Evolutionary conservation across 2,329 filamentous ascomycete genomes (phyloP), one percentile per base, ranked within the genome.

Genomic region (Stachybotrys echinatus): DNA sequence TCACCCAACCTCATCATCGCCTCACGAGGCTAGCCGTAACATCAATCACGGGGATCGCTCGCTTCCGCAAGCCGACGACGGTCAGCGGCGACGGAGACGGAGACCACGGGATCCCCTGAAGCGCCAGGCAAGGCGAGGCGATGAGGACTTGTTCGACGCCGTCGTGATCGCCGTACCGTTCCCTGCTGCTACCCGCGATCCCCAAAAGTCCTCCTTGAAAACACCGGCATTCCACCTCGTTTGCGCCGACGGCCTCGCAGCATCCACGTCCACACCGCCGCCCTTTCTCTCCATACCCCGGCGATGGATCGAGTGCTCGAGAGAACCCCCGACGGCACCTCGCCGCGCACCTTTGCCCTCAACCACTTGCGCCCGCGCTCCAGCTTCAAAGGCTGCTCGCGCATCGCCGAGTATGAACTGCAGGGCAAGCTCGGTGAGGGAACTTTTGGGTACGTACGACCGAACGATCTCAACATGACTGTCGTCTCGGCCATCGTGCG

Each of bases 361-460:
- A 74, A 74, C 48, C 76, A 83, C 61, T 70, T 74, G 64, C 79
- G 78, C 52, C 75, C 74, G 45, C 74, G 71, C 62, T 71, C 70
- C 52, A 85, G 80, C 56, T 99, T 95, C 67, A 76, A 77, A 48
- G 94, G 94, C 54, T 96, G 92, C 74, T 94, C 91, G 45, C 83
- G 81, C 61, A 91, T 95, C 57, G 74, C 75, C 58, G 87, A 91
- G 58, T 95, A 94, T 66, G 88, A 92, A 58, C 74, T 94, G 37
- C 72, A 88, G 58, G 84, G 84, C 48, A 95, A 95, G 71, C 81
- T 99, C 50, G 92, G 92, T 58, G 92, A 97, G 68, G 92, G 92
- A 53, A 97, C 92, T 20, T 97, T 97, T 72, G 92, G 92, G 85
- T 88, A 72, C 59, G 82, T 64, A 46, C 18, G 38, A 40, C 38